Percentiles rank a stretch among this genome's conserved stretches.
Evolutionary conservation across 169 alveolate genomes (phyloP).

Genomic region (Pseudocohnilembus persalinus): DNA sequence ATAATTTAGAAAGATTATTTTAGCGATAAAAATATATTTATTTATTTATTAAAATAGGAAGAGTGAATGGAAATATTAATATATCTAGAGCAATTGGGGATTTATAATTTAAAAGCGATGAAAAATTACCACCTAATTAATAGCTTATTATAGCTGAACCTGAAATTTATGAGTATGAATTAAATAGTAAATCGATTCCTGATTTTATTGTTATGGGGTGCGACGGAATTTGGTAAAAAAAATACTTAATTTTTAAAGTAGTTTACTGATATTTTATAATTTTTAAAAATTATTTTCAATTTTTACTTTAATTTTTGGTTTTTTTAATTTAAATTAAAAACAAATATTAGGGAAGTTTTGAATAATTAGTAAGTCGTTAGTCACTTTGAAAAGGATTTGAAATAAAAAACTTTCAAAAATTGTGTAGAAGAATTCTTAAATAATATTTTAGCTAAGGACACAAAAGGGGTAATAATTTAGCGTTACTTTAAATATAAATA

Average conservation of each 20-base stretch:
- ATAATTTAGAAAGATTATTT: too few relatives aligned
- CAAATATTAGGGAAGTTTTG: neutral
- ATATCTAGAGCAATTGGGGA: slow-evolving; percentile 98
- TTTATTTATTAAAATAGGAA: too few relatives aligned
- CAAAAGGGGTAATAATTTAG: neutral
- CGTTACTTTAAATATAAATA: too few relatives aligned
- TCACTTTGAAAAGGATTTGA: neutral
- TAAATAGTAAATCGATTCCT: neutral
- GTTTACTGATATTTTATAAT: too few relatives aligned
- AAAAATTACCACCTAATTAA: slow-evolving; percentile 84
- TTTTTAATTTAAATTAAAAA: too few relatives aligned
- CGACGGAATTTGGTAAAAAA: slow-evolving; percentile 96
- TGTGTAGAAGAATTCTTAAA: neutral
- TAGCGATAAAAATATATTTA: too few relatives aligned
- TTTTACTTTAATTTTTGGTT: too few relatives aligned
- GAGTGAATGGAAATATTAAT: slow-evolving; percentile 87
- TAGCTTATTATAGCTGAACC: slow-evolving; percentile 95
- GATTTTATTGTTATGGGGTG: slow-evolving; percentile 94
- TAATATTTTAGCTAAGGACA: neutral
- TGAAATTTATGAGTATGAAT: slow-evolving; percentile 86
- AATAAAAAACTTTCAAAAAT: neutral
- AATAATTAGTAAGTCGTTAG: neutral
- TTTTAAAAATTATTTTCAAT: too few relatives aligned
- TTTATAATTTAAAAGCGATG: slow-evolving; percentile 92
- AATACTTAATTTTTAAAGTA: neutral